Evolutionary conservation across 495 filamentous ascomycete species (phyloP), one percentile per base, ranked within the genome.

Genomic region (Chaetomium fimeti): DNA sequence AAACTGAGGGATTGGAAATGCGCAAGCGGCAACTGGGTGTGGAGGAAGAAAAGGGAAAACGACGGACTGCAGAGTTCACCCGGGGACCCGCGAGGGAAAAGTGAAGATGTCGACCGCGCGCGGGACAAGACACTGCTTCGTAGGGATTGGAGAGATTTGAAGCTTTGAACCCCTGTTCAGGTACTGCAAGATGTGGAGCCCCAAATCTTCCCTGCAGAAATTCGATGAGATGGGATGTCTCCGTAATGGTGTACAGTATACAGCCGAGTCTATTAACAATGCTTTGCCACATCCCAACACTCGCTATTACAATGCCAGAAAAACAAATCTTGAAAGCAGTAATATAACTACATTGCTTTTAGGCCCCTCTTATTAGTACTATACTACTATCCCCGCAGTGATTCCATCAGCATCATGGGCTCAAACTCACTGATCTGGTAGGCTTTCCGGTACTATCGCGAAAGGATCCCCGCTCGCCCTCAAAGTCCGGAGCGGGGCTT

Each of bases 191-290:
- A 36, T 29, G 61, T 57, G 61, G 62, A 45, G 28, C 45, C 42
- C 42, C 43, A 63, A 63, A 57, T 49, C 49, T 63, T 49, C 45
- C 42, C 32, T 63, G 51, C 61, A 57, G 54, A 42, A 22, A 25
- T 42, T 54, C 52, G 15, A 43, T 11, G 20, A 45, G 48, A 28
- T 27, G 1, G 38, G 32, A 5, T 36, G 8, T 32, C 7, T 32
- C 7, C 29, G 29, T 6, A 36, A n/a, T n/a, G n/a, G n/a, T 11
- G 32, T 36, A 36, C 12, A 36, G 42, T 24, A 63, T 52, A 42
- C 43, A 47, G 42, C 45, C 7, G 5, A 20, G 42, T 28, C 53
- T 63, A 63, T 57, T 53, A 40, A 20, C 16, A 29, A 38, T 15
- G 9, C 20, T 15, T 0, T 2, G 2, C 29, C 9, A 9, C 12